A percentile compares a stretch with the other conserved stretches of the same genome.
Evolutionary conservation across 2,329 filamentous ascomycete species (phyloP).

Genomic region (Curvularia spicifera): DNA sequence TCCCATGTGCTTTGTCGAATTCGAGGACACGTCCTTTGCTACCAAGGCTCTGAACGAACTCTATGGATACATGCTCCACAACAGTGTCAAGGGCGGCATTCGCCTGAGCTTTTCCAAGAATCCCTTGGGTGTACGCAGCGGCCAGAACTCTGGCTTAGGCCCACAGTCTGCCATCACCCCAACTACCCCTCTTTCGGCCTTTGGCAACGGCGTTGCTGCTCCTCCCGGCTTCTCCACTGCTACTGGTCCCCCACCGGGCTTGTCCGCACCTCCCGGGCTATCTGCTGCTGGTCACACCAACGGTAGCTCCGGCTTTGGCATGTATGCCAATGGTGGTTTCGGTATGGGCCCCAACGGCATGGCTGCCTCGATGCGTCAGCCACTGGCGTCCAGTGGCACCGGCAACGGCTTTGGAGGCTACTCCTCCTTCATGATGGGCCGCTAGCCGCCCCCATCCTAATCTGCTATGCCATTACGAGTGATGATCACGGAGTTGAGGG

Average conservation of each 20-base stretch:
- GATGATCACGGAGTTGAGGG: slow-evolving; percentile 45
- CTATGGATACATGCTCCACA: slow-evolving; percentile 85
- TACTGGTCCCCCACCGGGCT: slow-evolving; percentile 80
- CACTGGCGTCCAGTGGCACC: slow-evolving; percentile 41
- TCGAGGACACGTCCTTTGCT: slow-evolving; percentile 89
- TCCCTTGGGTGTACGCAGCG: slow-evolving; percentile 86
- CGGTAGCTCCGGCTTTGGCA: slow-evolving; percentile 41
- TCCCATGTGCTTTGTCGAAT: slow-evolving; percentile 99
- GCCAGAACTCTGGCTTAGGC: slow-evolving; percentile 65
- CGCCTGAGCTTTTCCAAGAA: slow-evolving; percentile 97
- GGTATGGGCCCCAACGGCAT: slow-evolving; percentile 46
- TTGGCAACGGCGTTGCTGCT: slow-evolving; percentile 63
- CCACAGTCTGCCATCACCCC: slow-evolving; percentile 59
- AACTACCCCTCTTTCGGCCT: slow-evolving; percentile 61
- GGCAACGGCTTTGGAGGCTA: slow-evolving; percentile 45
- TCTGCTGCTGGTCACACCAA: slow-evolving; percentile 46
- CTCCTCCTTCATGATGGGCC: slow-evolving; percentile 51
- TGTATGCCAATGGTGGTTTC: slow-evolving; percentile 49
- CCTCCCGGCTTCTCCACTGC: slow-evolving; percentile 67
- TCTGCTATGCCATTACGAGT: slow-evolving; percentile 42
- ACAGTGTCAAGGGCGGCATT: slow-evolving; percentile 93
- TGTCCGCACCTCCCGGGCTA: slow-evolving; percentile 76
- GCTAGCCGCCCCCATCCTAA: slow-evolving; percentile 29
- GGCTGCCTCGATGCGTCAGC: slow-evolving; percentile 43
- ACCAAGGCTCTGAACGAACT: slow-evolving; percentile 90